Evolutionary conservation across 352 stramenopile species (phyloP).

Genomic region (Pythium dissimile): DNA sequence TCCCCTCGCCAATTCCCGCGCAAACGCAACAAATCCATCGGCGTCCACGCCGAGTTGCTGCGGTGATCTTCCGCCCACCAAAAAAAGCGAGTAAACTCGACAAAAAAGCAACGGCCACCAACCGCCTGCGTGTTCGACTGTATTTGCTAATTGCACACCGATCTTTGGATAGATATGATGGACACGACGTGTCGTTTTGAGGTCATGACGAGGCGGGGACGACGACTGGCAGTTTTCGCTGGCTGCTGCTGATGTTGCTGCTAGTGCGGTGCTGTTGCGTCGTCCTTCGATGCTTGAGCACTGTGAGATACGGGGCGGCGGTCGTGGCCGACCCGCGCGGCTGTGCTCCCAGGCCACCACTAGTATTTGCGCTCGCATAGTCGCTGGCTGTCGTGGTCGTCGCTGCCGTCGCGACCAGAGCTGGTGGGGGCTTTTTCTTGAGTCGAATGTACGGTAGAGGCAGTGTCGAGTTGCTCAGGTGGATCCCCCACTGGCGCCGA

Average conservation of each 20-base stretch:
- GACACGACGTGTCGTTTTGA: background rate
- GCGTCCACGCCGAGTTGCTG: constrained; percentile 21
- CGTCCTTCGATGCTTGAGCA: constrained; percentile 64
- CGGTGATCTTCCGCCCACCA: background rate
- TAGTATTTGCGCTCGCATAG: constrained; percentile 5
- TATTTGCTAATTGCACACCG: constrained; percentile 14
- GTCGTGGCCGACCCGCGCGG: constrained; percentile 13
- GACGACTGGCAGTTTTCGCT: constrained; percentile 11
- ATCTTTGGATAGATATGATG: constrained; percentile 9
- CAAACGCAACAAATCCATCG: constrained; percentile 72
- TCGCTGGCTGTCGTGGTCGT: constrained; percentile 8
- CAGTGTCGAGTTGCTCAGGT: constrained; percentile 52
- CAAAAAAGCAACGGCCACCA: too few relatives aligned
- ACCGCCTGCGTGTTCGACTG: too few relatives aligned
- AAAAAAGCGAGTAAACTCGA: background rate
- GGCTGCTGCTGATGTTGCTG: constrained; percentile 8
- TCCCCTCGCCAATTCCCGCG: constrained; percentile 20
- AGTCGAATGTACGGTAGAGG: constrained; percentile 67
- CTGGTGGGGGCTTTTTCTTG: constrained; percentile 49
- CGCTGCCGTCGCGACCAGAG: constrained; percentile 3
- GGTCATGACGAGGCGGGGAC: background rate
- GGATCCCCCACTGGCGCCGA: constrained; percentile 48
- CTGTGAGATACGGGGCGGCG: constrained; percentile 64
- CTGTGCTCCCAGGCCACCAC: too few relatives aligned
- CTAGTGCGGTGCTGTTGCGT: constrained; percentile 8